Conservation (phyloP, 192 early-diverging fungal genomes). For the Podila epicladia region DNA sequence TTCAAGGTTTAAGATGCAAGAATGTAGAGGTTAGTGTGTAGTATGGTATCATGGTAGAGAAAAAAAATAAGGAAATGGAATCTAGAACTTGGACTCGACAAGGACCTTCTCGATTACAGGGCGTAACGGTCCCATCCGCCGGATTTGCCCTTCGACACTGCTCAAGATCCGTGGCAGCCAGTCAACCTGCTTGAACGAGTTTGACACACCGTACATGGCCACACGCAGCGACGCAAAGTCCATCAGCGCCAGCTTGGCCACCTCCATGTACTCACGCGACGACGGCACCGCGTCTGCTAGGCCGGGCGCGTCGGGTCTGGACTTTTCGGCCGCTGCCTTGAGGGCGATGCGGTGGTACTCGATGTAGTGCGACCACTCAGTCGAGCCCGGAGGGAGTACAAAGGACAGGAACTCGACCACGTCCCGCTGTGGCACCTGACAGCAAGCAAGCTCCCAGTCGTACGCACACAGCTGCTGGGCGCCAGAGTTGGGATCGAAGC, state of each 20-base stretch:
- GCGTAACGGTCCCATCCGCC: slow-evolving; percentile 19
- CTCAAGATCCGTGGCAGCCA: slow-evolving; percentile 38
- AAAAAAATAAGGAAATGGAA: background rate
- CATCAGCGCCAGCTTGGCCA: slow-evolving; percentile 44
- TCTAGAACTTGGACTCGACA: slow-evolving; percentile 29
- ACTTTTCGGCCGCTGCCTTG: slow-evolving; percentile 14
- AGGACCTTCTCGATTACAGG: slow-evolving; percentile 4
- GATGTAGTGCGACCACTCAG: slow-evolving; percentile 41
- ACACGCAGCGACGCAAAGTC: slow-evolving; percentile 40
- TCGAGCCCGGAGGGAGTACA: slow-evolving; percentile 45
- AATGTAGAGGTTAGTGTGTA: background rate
- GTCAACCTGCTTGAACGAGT: slow-evolving; percentile 39
- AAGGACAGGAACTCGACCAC: slow-evolving; percentile 48
- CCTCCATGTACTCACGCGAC: slow-evolving; percentile 25
- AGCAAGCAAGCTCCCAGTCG: slow-evolving; percentile 49
- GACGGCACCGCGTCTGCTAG: slow-evolving; percentile 10
- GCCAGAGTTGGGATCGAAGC: slow-evolving; percentile 21
- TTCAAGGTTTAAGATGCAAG: slow-evolving; percentile 2
- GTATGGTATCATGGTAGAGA: background rate
- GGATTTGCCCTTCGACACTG: slow-evolving; percentile 27
- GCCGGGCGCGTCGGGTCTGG: no score
- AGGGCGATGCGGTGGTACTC: slow-evolving; percentile 50
- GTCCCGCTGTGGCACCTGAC: slow-evolving; percentile 44
- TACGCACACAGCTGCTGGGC: slow-evolving; percentile 30
- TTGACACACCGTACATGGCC: slow-evolving; percentile 45